Evolutionary conservation across 139 green algal species (phyloP), one percentile per base, ranked within the genome.

Genomic region (Micractinium sp.): DNA sequence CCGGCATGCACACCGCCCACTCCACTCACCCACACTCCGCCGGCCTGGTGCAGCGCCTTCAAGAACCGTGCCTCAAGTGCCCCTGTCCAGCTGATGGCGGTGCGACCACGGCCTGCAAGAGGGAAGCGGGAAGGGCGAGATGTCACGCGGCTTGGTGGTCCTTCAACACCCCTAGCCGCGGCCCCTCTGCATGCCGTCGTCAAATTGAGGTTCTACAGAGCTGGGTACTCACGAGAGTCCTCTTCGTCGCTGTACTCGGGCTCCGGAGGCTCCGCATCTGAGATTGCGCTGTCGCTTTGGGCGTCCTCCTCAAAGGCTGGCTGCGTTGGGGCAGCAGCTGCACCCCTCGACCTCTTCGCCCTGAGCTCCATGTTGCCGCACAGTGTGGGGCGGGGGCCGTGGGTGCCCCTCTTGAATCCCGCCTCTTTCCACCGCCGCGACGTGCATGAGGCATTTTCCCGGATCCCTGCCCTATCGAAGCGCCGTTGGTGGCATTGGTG

Each of bases 11-110:
- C 63, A 29, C 18, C 31, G 39, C 41, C 39, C 47, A n/a, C 61
- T 20, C 35, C 35, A 76, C 83, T 80, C 83, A 87, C 81, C 83
- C 83, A 87, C 18, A 87, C 83, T 38, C 83, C 83, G 47, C 83
- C 83, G 13, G 83, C 83, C 67, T 87, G 83, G 66, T 80, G 38
- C 36, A 87, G 39, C 25, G 83, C 83, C 67, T 80, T 87, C 13
- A 87, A 38, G 29, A 87, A 87, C 12, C 83, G 83, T 13, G 83
- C 63, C 83, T 87, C 83, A 66, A 87, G 67, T n/a, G 61, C 73
- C 9, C 83, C 83, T 1, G 38, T 81, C 83, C 83, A 87, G 4
- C 22, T 41, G 9, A 87, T 79, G 2, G 67, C 38, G 5, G 4
- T 27, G 7, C 67, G 41, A 7, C 83, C 83, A 29, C 83, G 56